Evolutionary conservation across 257 asterid species (phyloP), one percentile per base, ranked within the genome.

Genomic region (Ophiorrhiza pumila): DNA sequence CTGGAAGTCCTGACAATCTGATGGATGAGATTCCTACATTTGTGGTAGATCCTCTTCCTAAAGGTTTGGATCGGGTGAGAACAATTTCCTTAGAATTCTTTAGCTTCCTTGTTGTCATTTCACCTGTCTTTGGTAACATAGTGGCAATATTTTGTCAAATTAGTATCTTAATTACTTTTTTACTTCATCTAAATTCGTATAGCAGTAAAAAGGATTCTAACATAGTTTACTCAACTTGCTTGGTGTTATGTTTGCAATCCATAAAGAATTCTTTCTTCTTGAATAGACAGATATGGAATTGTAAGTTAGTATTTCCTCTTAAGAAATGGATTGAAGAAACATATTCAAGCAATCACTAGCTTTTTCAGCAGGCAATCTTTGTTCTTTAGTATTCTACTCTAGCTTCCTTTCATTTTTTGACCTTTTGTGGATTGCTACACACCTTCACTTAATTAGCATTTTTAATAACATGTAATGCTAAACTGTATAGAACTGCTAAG

Each of bases 11-110:
- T 0, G 91, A 85, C 77, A 83, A 85, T 65, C 83, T 88, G n/a
- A 83, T 86, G 95, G 88, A 88, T 65, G 95, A 85, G 83, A 88
- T 88, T 47, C 95, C 89, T 5, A 86, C 91, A 1, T 78, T 85
- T 52, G 86, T 88, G 34, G 91, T 83, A 53, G 85, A 88, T 69
- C 91, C 91, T 63, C 90, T 88, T 64, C 91, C 95, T 2, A 25
- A 61, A 4, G 91, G 91, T 66, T 49, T 85, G 79, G 90, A 88
- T 68, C 66, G 70, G 90, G 90, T 89, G 80, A 66, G 87, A 71
- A n/a, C 32, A 29, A 7, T 53, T 53, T 23, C 29, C 22, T 53
- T 46, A 12, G 52, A 46, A 2, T 18, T 50, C 4, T 50, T 37
- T 50, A 1, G 7, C 20, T 50, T 50, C 20, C 2, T 4, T 22